Evolutionary conservation across 73 alveolate species (phyloP), one percentile per base, ranked within the genome.

Genomic region (Diophrys sp.): DNA sequence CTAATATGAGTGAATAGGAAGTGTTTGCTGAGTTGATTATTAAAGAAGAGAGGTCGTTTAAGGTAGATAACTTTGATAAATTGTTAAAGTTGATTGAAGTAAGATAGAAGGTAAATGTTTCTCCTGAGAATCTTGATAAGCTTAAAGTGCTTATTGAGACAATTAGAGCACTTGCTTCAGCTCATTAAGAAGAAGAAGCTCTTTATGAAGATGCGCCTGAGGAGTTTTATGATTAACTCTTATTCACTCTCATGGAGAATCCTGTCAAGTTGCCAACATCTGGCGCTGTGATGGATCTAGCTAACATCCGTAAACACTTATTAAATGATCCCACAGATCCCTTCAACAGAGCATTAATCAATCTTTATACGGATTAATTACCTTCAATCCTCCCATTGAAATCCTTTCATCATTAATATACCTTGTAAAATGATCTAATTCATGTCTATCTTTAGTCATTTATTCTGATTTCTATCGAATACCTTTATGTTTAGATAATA

Each of bases 191-290:
- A 14, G 79, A 87, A 82, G 94, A 93, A 29, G 83, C 73, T 33
- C 67, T 87, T 67, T 89, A 74, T 80, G 94, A 93, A 75, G 95
- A 93, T 68, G 95, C 94, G 0, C 98, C 98, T 0, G 98, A 93
- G 62, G 95, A 93, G 73, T 90, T 87, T 81, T 44, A 83, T 0
- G 98, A 93, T 68, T 93, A 95, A 5, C 81, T 93, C 5, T 74
- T 81, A 54, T 68, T 78, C 71, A 75, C 67, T 1, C 31, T 93
- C 67, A 93, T 93, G 98, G 92, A 90, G 67, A 91, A 93, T 75
- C 98, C 98, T 8, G 95, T 93, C 29, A 84, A 73, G 69, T 84
- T 93, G 23, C 98, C 98, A 26, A n/a, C n/a, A n/a, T 90, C 96
- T 30, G 82, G 91, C 26, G 83, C 74, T 33, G 90, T 77, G 25